Base-by-base conservation (phyloP, 1,139 yeast genomes). In the Yamadazyma aaseri region DNA sequence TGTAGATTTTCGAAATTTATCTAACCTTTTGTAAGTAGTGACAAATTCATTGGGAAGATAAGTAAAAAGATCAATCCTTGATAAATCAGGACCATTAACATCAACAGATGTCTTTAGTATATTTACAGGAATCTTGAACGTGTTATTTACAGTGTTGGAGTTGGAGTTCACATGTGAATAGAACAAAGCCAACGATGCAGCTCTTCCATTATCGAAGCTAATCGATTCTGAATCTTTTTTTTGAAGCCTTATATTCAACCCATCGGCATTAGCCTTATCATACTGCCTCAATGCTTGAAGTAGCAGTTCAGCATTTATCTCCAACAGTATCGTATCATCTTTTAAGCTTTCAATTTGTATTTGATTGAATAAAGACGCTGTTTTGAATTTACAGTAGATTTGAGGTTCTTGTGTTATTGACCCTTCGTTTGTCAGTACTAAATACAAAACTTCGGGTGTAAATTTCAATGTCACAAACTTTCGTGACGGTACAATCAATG, bases 91-190 rank as follows among this genome's bases (percentile, higher is more conserved):
- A 41, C 77, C 83, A 20, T 46, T 46, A 7, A 63, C 49, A 7
- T 65, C 49, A 29, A 62, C 44, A 8, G 63, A 66, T 43, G 59
- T 60, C 44, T 73, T 70, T 40, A 79, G 49, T 28, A 79, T 62
- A 42, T 75, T 60, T 3, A 76, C 79, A 0, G 86, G 84, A 20
- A 80, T 72, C 29, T 72, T 68, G 47, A 79, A 79, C 7, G 80
- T 72, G 45, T 79, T 84, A 40, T 70, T 71, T n/a, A 79, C 62
- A 2, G 64, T 48, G 37, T 54, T 65, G 17, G 65, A 47, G 38
- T 54, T 58, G 17, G 47, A 40, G 35, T 58, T 57, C 21, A 57
- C 46, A 47, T 64, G 54, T 36, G 75, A 42, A 49, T 77, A 80
- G 44, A 64, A 70, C 6, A 80, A 45, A 0, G 81, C 78, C 33